Evolutionary conservation across 306 rosid species (phyloP), one percentile per base, ranked within the genome.

Genomic region (Quercus alba): DNA sequence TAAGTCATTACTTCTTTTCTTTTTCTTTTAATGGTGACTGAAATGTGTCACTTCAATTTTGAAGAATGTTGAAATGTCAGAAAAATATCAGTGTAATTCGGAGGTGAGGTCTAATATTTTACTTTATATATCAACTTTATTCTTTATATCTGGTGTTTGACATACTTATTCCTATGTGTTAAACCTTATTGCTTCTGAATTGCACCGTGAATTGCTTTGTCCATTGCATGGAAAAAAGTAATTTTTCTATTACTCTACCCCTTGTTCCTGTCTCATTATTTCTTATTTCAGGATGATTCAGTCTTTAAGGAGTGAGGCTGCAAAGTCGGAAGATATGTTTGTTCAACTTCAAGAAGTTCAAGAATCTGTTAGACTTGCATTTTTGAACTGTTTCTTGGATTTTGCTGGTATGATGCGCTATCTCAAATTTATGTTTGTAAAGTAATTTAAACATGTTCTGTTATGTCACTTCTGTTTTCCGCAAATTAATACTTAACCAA

Each of bases 311-410:
- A 96, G 78, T 56, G 97, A 96, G 84, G 99, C 99, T 58, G 73
- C 85, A n/a, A 96, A 88, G 85, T 93, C 97, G 4, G 97, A 96
- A 84, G 98, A 96, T 78, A 87, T 86, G 84, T 91, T 87, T 87
- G 75, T 81, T 59, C 98, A 87, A 77, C 91, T 91, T 83, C 98
- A 96, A 87, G 99, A 96, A 79, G 90, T 86, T 76, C 98, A 96
- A 82, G 99, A 93, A 85, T 91, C 99, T 88, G 91, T 90, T 83
- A 89, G 99, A 89, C 92, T 96, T 72, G 97, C 98, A 75, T 90
- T 90, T 91, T 88, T 96, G 81, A 96, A 93, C 86, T 88, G 97
- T 80, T 91, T 93, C 90, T 87, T 96, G 78, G 97, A 96, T 87
- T 93, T 96, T 87, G 97, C 99, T 78, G 99, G 99, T 95, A 95